These are phyloP conservation scores for Aspergillus uvarum DNA, from an alignment of 2,329 filamentous ascomycete genomes.

Conservation along the genomic window DNA sequence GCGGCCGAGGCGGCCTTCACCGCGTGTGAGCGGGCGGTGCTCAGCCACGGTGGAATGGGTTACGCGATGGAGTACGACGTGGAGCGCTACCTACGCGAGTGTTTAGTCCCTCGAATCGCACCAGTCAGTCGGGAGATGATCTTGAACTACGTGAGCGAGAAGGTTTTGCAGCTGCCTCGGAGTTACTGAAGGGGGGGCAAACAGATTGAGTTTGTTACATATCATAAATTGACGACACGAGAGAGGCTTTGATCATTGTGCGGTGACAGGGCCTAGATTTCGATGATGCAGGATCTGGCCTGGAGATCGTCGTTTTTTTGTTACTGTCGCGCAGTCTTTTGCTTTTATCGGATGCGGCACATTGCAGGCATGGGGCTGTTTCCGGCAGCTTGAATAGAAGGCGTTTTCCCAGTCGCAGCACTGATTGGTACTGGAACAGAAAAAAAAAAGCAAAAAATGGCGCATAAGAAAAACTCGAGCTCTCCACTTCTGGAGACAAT, in stretches of 20 bases:
- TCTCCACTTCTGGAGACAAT: neutral
- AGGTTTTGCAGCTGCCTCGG: slow-evolving; percentile 43
- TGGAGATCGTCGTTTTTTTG: neutral
- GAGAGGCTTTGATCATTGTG: neutral
- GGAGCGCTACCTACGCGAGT: slow-evolving; percentile 60
- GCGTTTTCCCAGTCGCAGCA: too few species aligned
- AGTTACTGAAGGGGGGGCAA: slow-evolving; percentile 35
- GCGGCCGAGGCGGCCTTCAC: slow-evolving; percentile 62
- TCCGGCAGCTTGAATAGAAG: neutral
- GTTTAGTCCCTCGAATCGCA: slow-evolving; percentile 59
- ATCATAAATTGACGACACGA: neutral
- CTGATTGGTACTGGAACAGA: neutral
- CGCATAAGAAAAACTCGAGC: neutral
- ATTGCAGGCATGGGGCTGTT: neutral
- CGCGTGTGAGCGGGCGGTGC: slow-evolving; percentile 58
- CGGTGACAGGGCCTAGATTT: neutral
- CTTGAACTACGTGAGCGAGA: slow-evolving; percentile 47
- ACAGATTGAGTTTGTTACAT: neutral
- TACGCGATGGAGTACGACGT: slow-evolving; percentile 65
- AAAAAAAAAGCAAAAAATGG: neutral
- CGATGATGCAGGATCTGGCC: neutral
- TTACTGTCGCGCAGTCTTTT: neutral
- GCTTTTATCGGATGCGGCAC: neutral
- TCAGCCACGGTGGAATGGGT: slow-evolving; percentile 62
- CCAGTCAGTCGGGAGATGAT: slow-evolving; percentile 57